Evolutionary conservation across 2,329 filamentous ascomycete genomes (phyloP), one percentile per base, ranked within the genome.

Genomic region (Lasiodiplodia citricola): DNA sequence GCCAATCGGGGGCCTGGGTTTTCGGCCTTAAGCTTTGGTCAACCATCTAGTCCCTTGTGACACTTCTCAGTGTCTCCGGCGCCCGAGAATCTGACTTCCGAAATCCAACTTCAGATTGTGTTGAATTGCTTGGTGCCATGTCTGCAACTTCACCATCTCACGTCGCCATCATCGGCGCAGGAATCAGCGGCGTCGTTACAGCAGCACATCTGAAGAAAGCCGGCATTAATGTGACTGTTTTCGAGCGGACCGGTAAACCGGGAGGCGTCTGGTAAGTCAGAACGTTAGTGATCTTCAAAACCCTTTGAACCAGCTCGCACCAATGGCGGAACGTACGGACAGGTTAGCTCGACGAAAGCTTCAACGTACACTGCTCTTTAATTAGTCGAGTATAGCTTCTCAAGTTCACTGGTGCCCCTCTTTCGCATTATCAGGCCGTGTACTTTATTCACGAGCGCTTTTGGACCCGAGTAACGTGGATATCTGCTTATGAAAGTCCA

Each of bases 201-300:
- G 78, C 78, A 44, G 78, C 77, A 14, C 77, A 80, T 70, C 68
- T 80, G 11, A 74, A 72, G 41, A 76, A 71, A 16, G 76, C 78
- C 68, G 75, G 75, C 2, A n/a, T 80, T 10, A 79, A 87, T 10
- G 84, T 87, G 1, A 84, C 81, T 0, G 82, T 89, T 0, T 88
- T 85, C 70, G 87, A 89, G 70, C 80, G 87, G 66, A 84, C 81
- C 4, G 78, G 79, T 66, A 81, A 78, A 18, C 80, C 83, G n/a
- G 87, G 87, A 2, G 87, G 87, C 16, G 82, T 87, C 35, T 89
- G 87, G 87, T 87, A 78, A 62, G 80, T 72, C 18, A 64, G 52
- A 37, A 16, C 23, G n/a, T 66, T 37, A 11, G 62, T 50, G 28
- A 41, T 25, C 11, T 37, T 11, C 31, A 21, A 14, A n/a, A 47